Evolutionary conservation across 768 basidiomycete species (phyloP), one percentile per base, ranked within the genome.

Genomic region (Arthromyces matolae): DNA sequence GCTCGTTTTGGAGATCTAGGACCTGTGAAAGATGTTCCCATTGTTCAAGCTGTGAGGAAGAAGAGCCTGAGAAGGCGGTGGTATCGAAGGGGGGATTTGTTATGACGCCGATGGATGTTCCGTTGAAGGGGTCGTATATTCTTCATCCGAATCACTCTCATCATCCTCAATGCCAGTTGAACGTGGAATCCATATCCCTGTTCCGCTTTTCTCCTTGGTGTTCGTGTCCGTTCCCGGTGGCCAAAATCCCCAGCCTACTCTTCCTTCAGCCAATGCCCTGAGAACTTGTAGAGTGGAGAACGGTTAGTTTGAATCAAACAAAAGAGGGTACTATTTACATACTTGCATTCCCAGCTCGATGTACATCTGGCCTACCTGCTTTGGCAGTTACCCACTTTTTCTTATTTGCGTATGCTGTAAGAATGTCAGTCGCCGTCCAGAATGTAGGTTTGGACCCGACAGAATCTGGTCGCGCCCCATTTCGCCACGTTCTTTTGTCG

Each of bases 301-400:
- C n/a, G n/a, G n/a, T n/a, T n/a, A n/a, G n/a, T n/a, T n/a, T n/a
- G n/a, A 42, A 20, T 23, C 42, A 42, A 22, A 40, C 19, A 27
- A 29, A 19, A 48, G n/a, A n/a, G n/a, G n/a, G n/a, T n/a, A n/a
- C n/a, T n/a, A 44, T 7, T 31, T 16, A 79, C 90, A 64, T 63
- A 93, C 93, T 83, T 9, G 83, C 81, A 62, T 94, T 94, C 25
- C 93, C 94, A 3, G 94, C 90, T 33, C 94, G 79, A 60, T 91
- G 84, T 19, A 88, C 70, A 66, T 98, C 94, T 2, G 93, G 86
- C 51, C 94, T 67, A 1, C 92, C 93, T 5, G 89, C 89, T 64
- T 93, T 89, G 8, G 94, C 93, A 25, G 94, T 97, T 33, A 93
- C 65, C 84, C 86, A 92, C 16, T 89, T 86, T 62, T 86, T 89